Evolutionary conservation across 75 land plant genomes (phyloP).

Genomic region (Ceratopteris richardii): DNA sequence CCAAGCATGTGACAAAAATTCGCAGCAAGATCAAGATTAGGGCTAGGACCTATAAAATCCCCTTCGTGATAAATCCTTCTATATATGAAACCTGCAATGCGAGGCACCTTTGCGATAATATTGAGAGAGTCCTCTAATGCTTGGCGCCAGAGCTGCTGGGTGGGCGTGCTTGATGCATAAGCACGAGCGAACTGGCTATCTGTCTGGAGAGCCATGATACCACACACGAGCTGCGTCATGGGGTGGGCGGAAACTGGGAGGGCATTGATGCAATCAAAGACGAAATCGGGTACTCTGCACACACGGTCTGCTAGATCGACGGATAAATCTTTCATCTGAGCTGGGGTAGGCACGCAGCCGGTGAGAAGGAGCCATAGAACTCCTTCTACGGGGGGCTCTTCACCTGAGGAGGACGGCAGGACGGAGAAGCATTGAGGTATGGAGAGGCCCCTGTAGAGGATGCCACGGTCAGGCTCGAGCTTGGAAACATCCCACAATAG

Average conservation of each 20-base stretch:
- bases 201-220: slow-evolving; percentile 4
- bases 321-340: not conserved
- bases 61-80: not conserved
- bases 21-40: not conserved
- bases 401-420: not conserved
- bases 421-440: not conserved
- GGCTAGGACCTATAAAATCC: not conserved
- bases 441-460: slow-evolving; percentile 8
- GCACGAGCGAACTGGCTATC: not conserved
- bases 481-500: slow-evolving; percentile 4
- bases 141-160: not conserved
- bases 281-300: not conserved
- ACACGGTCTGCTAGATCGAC: not conserved
- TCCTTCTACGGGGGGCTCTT: not conserved
- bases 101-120: slow-evolving; percentile 1
- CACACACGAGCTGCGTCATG: slow-evolving; percentile 5
- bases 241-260: not conserved
- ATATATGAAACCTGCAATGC: slow-evolving; percentile 1
- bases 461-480: slow-evolving; percentile 3
- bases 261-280: not conserved
- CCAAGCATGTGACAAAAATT: slow-evolving; percentile 2
- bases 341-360: not conserved
- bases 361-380: slow-evolving; percentile 1
- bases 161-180: not conserved
- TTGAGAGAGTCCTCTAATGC: slow-evolving; percentile 1